Percentiles rank a stretch among this genome's conserved stretches.
Evolutionary conservation across 2,329 filamentous ascomycete species (phyloP).

Genomic region (Rhinocladiella mackenziei): DNA sequence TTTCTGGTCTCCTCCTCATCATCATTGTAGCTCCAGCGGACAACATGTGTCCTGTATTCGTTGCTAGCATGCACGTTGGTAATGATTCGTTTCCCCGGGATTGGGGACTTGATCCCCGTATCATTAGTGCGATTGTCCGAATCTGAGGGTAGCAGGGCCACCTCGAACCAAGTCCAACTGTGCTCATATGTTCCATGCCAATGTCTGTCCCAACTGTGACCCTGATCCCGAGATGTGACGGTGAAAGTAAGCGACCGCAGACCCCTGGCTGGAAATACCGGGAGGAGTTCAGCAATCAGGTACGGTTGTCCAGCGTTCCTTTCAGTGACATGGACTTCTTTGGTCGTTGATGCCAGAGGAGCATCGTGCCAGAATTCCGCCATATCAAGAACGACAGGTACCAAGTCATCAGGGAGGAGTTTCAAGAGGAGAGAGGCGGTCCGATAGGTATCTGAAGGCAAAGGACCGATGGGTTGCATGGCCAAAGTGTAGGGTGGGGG

Average conservation of each 20-base stretch:
- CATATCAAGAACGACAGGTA: slow-evolving; percentile 23
- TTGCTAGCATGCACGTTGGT: slow-evolving; percentile 21
- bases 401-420: slow-evolving; percentile 19
- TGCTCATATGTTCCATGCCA: slow-evolving; percentile 15
- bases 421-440: slow-evolving; percentile 24
- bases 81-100: slow-evolving; percentile 10
- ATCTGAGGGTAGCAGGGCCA: slow-evolving; percentile 9
- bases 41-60: slow-evolving; percentile 17
- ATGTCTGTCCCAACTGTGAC: slow-evolving; percentile 11
- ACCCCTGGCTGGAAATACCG: slow-evolving; percentile 8
- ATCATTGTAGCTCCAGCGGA: slow-evolving; percentile 16
- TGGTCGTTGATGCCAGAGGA: slow-evolving; percentile 10
- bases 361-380: slow-evolving; percentile 22
- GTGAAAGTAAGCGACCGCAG: slow-evolving; percentile 13
- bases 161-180: slow-evolving; percentile 24
- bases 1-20: slow-evolving; percentile 17
- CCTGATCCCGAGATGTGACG: slow-evolving; percentile 17
- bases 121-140: neutral
- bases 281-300: slow-evolving; percentile 6
- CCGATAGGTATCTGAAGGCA: slow-evolving; percentile 13
- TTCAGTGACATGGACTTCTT: slow-evolving; percentile 2
- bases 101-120: neutral
- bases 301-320: slow-evolving; percentile 7
- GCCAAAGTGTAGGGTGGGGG: slow-evolving; percentile 4
- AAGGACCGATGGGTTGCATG: slow-evolving; percentile 9